These are phyloP conservation scores for Anthostomella pinea DNA, from an alignment of 2,329 filamentous ascomycete species.

Conservation along the genomic window DNA sequence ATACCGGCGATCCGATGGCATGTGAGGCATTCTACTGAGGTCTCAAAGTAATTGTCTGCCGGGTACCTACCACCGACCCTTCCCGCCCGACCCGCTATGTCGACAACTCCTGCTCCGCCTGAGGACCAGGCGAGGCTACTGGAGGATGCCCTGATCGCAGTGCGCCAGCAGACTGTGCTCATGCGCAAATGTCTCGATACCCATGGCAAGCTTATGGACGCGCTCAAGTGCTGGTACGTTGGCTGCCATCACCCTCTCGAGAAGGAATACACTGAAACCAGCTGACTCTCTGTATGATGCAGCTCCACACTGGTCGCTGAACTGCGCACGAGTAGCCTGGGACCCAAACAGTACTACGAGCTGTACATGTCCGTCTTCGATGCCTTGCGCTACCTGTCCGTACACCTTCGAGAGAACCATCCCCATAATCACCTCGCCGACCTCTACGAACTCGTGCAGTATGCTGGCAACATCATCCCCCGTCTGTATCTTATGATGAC, in stretches of 20 bases:
- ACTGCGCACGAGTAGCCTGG: constrained; percentile 90
- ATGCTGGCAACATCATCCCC: constrained; percentile 96
- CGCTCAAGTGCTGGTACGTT: constrained; percentile 95
- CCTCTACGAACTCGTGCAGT: constrained; percentile 95
- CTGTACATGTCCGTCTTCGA: constrained; percentile 99
- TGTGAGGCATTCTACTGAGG: too few species aligned
- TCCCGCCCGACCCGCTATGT: constrained; percentile 35
- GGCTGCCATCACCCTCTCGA: constrained; percentile 17
- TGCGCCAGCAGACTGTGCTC: constrained; percentile 92
- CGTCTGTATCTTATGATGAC: constrained; percentile 98
- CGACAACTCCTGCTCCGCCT: constrained; percentile 57
- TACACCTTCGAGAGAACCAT: constrained; percentile 95
- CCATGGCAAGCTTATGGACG: constrained; percentile 98
- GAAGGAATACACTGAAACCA: too few species aligned
- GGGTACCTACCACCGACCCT: too few species aligned
- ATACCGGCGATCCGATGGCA: too few species aligned
- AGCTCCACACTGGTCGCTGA: constrained; percentile 99
- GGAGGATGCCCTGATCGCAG: constrained; percentile 93
- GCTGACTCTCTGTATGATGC: constrained; percentile 20
- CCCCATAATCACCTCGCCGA: constrained; percentile 97
- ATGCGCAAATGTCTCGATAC: constrained; percentile 99
- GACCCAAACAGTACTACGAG: constrained; percentile 99
- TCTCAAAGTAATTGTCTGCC: too few species aligned
- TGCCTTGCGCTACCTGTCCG: constrained; percentile 90
- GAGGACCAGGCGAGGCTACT: constrained; percentile 89